phyloP scores from a whole-genome alignment of 1,284 basidiomycete species.

The Ustilago bromivora region DNA sequence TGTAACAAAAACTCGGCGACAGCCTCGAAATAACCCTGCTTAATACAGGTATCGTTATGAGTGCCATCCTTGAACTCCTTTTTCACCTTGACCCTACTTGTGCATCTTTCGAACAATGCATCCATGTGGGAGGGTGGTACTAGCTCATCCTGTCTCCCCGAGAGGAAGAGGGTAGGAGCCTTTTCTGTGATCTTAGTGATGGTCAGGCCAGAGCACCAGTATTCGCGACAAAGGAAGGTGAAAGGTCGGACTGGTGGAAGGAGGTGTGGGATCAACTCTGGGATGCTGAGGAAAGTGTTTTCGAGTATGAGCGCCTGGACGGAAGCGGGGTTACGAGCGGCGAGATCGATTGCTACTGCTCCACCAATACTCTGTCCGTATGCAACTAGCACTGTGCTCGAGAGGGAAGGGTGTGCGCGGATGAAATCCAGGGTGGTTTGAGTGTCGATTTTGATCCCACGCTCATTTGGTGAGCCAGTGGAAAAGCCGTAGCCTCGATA shows the following conservation, averaged over 20 bases:
- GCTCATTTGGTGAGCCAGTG: slow-evolving; percentile 84
- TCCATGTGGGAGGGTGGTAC: slow-evolving; percentile 89
- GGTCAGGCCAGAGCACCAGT: slow-evolving; percentile 85
- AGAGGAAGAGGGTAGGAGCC: slow-evolving; percentile 88
- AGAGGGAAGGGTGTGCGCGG: slow-evolving; percentile 77
- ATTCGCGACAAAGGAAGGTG: slow-evolving; percentile 84
- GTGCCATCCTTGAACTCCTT: slow-evolving; percentile 74
- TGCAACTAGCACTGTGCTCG: slow-evolving; percentile 72
- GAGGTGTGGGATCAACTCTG: slow-evolving; percentile 75
- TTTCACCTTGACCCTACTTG: slow-evolving; percentile 72
- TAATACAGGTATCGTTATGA: slow-evolving; percentile 74
- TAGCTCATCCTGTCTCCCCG: slow-evolving; percentile 82
- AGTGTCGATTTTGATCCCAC: slow-evolving; percentile 81
- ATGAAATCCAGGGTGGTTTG: slow-evolving; percentile 81
- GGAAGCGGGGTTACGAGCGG: slow-evolving; percentile 79
- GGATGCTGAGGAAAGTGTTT: slow-evolving; percentile 74
- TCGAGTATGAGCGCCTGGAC: slow-evolving; percentile 86
- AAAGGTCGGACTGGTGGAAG: slow-evolving; percentile 83
- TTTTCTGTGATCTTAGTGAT: slow-evolving; percentile 78
- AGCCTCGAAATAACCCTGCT: slow-evolving; percentile 62
- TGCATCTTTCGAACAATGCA: slow-evolving; percentile 76
- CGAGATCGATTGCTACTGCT: slow-evolving; percentile 91
- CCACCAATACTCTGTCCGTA: slow-evolving; percentile 97
- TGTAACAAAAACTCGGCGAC: slow-evolving; percentile 59
- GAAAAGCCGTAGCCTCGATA: slow-evolving; percentile 91